Conservation (phyloP, 2,329 filamentous ascomycete species). For the Aspergillus sp. region DNA sequence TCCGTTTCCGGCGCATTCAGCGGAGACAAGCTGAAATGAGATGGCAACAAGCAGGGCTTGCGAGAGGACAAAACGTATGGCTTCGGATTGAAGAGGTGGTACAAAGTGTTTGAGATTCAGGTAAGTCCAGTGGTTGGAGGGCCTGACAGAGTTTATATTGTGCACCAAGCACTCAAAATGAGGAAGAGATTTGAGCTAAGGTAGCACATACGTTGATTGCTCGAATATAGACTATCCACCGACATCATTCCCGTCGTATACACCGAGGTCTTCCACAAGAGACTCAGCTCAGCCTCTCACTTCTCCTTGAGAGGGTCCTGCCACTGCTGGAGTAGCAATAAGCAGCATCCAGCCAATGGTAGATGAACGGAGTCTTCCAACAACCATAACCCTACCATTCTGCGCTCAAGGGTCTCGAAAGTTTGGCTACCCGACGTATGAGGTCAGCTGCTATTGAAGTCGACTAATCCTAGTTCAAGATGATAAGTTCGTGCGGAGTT, state of each 20-base stretch:
- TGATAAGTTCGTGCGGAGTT: not conserved
- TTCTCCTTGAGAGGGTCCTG: conserved; percentile 68
- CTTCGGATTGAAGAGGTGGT: not conserved
- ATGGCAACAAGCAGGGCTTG: not conserved
- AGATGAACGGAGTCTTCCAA: not conserved
- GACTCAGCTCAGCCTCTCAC: conserved; percentile 66
- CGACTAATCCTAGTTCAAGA: not conserved
- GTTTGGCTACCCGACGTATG: not conserved
- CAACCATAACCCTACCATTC: not conserved
- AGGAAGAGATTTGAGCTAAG: too few relatives aligned
- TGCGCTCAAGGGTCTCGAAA: not conserved
- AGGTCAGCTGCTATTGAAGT: not conserved
- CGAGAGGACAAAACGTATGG: not conserved
- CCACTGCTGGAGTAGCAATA: conserved; percentile 59
- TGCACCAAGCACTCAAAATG: too few relatives aligned
- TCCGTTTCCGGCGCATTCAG: not conserved
- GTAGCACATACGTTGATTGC: too few relatives aligned
- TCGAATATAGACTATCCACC: conserved; percentile 41
- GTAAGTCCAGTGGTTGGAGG: too few relatives aligned
- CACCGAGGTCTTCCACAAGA: conserved; percentile 68
- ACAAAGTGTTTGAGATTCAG: not conserved
- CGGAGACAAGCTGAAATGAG: not conserved
- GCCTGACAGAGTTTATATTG: too few relatives aligned
- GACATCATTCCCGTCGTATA: conserved; percentile 66
- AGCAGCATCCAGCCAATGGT: not conserved